Base-by-base conservation (phyloP, 306 rosid species). In the Argentina anserina region DNA sequence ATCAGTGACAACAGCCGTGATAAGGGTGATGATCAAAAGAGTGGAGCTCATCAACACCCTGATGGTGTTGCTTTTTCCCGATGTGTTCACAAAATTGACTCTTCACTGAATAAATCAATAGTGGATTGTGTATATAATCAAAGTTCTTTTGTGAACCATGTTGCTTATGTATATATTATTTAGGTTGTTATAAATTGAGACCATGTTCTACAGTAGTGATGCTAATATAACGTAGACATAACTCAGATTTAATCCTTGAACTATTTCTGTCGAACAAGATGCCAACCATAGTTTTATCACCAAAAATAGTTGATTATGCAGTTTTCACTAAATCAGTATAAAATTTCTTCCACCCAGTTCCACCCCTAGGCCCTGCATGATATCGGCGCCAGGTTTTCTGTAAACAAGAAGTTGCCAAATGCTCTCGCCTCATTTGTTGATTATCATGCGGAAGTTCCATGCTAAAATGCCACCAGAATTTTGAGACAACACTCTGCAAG, bases 381-480 rank as follows among this genome's bases (percentile, higher is more conserved):
- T 61, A 34, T 5, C 67, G 42, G 26, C 67, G 67, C 67, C 67
- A 61, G 15, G 67, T 61, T 61, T 61, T 61, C 36, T 61, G 67
- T 61, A 61, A 61, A 61, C 67, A 61, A 61, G 67, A 61, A 33
- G 67, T 61, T 61, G 67, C 67, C 42, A 61, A 61, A 33, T 61
- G 43, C 23, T 61, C 67, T 61, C 67, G 41, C 42, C 67, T 29
- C 42, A 11, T 61, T 61, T 42, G 67, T 61, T 33, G 67, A 34
- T 61, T 28, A 33, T 61, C 43, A 17, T n/a, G n/a, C 0, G 37
- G 4, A 28, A 33, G 67, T 7, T 61, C 67, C 67, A 34, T 18
- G 26, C 67, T 34, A 61, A 61, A 77, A 61, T 61, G 67, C 67
- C 67, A 61, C 67, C 67, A 61, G 68, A 66, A 78, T 10, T 72